Evolutionary conservation across 768 basidiomycete species (phyloP), one percentile per base, ranked within the genome.

Genomic region (Cystofilobasidium macerans): DNA sequence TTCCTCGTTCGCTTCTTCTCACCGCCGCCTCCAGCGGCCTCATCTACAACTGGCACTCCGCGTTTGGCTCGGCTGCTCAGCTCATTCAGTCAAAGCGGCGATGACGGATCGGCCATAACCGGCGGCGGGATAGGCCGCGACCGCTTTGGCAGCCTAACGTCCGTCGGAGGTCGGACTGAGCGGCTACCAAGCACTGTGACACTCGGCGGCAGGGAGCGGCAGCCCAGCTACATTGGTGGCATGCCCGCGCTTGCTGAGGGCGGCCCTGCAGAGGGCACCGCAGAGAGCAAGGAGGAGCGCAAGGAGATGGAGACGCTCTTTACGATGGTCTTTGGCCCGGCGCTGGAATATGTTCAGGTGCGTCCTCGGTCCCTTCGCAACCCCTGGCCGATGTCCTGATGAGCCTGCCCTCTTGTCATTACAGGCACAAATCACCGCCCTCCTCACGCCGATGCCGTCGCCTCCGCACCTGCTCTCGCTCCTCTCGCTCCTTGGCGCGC

Each of bases 311-410:
- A 84, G 71, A 78, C 78, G 1, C 79, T 89, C 14, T 99, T 93
- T 92, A 94, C 91, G 75, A 87, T 89, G 72, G 83, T 95, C 45
- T 84, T 95, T 77, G 93, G 94, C 69, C 90, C 95, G 0, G 87
- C 88, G 6, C 77, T 94, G 66, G 87, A 89, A 62, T 95, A 94
- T 73, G 84, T 83, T 69, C 83, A 88, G 78, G 90, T 84, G 73
- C 42, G 79, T 75, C 35, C 16, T 47, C 32, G 16, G 48, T 30
- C 33, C 59, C 38, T n/a, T 13, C 4, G 36, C 30, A 24, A n/a
- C 18, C n/a, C 16, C 47, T 40, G 6, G 43, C 54, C 7, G n/a
- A n/a, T n/a, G n/a, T n/a, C n/a, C n/a, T n/a, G n/a, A n/a, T n/a
- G n/a, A n/a, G n/a, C n/a, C n/a, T n/a, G n/a, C n/a, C n/a, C n/a